Conservation (phyloP, 192 early-diverging fungal genomes). For the Linnemannia elongata region DNA sequence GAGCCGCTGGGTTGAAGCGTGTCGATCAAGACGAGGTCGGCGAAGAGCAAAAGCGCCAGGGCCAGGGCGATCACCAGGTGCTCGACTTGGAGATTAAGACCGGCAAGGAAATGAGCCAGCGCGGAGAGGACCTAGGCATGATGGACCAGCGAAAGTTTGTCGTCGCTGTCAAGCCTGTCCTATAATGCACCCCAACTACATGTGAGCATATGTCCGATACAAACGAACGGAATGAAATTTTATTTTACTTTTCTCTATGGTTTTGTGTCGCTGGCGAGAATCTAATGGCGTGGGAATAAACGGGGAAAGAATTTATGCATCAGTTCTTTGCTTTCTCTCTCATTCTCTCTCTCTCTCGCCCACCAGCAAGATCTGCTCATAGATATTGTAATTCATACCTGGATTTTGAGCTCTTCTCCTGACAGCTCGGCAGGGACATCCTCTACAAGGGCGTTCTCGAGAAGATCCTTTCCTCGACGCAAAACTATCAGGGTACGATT, state of each 20-base stretch:
- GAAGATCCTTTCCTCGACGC: slow-evolving; percentile 45
- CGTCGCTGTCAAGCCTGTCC: slow-evolving; percentile 2
- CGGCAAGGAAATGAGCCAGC: slow-evolving; percentile 64
- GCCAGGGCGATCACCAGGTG: too few relatives aligned
- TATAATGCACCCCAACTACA: neutral
- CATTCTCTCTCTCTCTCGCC: neutral
- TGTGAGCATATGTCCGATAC: neutral
- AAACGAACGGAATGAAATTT: neutral
- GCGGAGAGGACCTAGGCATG: slow-evolving; percentile 73
- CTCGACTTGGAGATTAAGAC: neutral
- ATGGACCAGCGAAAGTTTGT: slow-evolving; percentile 63
- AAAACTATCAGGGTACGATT: slow-evolving; percentile 10
- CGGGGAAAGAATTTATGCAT: neutral
- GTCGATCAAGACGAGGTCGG: neutral
- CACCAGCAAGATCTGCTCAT: neutral
- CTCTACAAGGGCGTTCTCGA: slow-evolving; percentile 36
- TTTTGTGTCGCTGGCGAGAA: slow-evolving; percentile 14
- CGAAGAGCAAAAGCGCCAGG: neutral
- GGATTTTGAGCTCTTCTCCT: slow-evolving; percentile 29
- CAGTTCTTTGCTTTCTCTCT: neutral
- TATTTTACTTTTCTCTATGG: slow-evolving; percentile 3
- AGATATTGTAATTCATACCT: slow-evolving; percentile 2
- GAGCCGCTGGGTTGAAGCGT: neutral
- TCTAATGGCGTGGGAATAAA: neutral
- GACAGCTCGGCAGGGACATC: slow-evolving; percentile 17